Evolutionary conservation across 2,329 filamentous ascomycete genomes (phyloP), one percentile per base, ranked within the genome.

Genomic region (Aureobasidium sp.): DNA sequence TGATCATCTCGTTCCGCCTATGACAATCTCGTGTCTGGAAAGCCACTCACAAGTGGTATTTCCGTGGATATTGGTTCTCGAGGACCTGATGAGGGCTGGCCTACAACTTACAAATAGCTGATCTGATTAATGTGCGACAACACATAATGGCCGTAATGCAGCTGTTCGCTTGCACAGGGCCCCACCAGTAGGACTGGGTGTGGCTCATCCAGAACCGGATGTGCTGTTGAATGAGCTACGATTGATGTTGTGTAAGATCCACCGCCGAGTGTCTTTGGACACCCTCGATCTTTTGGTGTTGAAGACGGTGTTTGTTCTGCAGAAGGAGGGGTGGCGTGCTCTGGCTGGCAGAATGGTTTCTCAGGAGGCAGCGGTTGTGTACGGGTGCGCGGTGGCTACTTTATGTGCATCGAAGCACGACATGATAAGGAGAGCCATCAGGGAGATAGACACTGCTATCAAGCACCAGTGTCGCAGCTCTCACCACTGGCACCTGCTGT

Each of bases 151-250:
- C 37, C 36, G 37, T 25, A 4, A n/a, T 49, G 36, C 36, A 57
- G n/a, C 41, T 29, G 39, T 57, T 57, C 41, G 53, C 53, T 57
- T 47, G 53, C 53, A 47, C 29, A n/a, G 27, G 41, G 31, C 41
- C 44, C n/a, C 11, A 14, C 39, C 37, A 55, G 51, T 29, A 45
- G 22, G 7, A 27, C 25, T 45, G 17, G 53, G 41, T 20, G 20
- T 47, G 14, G 41, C n/a, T 12, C 27, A 22, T 57, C 27, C 37
- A 42, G 36, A 29, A 22, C 17, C 9, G 47, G 12, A 22, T 51
- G 47, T 36, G 29, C 25, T 31, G 27, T 5, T n/a, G 17, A 49
- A 6, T 11, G 20, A 39, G 36, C 7, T 41, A 4, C 20, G n/a
- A 15, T 22, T 17, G 20, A 20, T 42, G 25, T 42, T 17, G 52